Conservation (phyloP, 1,284 basidiomycete species). For the Puccinia triticina region DNA sequence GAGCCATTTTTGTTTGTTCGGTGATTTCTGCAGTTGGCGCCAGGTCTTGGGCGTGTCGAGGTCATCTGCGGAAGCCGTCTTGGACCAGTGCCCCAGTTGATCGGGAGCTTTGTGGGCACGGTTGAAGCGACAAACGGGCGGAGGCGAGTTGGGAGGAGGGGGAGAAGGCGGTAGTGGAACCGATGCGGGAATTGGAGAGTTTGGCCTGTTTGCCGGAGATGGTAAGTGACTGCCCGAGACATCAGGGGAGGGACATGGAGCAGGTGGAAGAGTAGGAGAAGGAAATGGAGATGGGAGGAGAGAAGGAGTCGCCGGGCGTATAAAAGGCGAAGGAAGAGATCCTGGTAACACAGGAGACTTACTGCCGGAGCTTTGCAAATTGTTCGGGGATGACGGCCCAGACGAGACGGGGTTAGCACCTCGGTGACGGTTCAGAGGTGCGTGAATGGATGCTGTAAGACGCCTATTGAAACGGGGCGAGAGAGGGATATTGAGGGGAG, state of each 20-base stretch:
- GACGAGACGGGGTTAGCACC: not conserved
- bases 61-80: not conserved
- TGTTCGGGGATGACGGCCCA: no score
- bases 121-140: not conserved
- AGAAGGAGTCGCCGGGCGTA: no score
- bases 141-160: not conserved
- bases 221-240: no score
- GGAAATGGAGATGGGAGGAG: not conserved
- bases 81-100: not conserved
- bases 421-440: not conserved
- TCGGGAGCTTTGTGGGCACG: not conserved
- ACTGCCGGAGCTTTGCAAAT: no score
- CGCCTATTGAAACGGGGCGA: no score
- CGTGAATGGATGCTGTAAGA: not conserved
- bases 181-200: no score
- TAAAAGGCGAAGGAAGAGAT: not conserved
- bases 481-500: no score
- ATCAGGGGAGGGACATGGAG: no score
- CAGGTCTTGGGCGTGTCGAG: constrained; percentile 1
- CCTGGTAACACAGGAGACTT: not conserved
- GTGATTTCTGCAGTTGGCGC: not conserved
- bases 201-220: no score
- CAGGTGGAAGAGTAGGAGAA: not conserved
- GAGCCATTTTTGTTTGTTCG: not conserved
- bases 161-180: not conserved